phyloP scores from a whole-genome alignment of 208 protist species.

The Leptomonas seymouri region DNA sequence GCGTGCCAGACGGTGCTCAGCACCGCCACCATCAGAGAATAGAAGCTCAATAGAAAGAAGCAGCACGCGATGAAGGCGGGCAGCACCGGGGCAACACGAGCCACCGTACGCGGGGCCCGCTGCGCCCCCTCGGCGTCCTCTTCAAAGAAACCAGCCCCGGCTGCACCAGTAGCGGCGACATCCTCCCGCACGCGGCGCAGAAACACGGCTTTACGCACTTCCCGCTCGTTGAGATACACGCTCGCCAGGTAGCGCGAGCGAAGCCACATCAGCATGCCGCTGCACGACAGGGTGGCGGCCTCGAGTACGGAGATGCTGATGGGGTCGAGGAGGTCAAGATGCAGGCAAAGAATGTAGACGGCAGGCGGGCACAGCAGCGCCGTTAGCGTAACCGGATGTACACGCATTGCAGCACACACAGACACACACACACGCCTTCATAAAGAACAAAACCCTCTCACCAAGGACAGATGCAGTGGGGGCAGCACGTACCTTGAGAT shows the following conservation, averaged over 20 bases:
- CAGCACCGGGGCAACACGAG: slow-evolving; percentile 41
- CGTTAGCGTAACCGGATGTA: slow-evolving; percentile 8
- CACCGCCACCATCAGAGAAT: slow-evolving; percentile 24
- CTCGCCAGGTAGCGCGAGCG: slow-evolving; percentile 48
- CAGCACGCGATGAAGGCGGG: slow-evolving; percentile 42
- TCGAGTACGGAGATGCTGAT: slow-evolving; percentile 34
- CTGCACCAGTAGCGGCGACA: background rate
- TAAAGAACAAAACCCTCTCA: too few species aligned
- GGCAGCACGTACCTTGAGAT: too few species aligned
- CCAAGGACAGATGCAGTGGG: too few species aligned
- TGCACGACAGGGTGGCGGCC: slow-evolving; percentile 34
- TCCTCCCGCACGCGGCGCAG: slow-evolving; percentile 4
- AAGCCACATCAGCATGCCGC: slow-evolving; percentile 49
- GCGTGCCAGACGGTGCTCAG: slow-evolving; percentile 32
- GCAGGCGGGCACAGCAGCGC: slow-evolving; percentile 23
- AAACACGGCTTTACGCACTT: slow-evolving; percentile 19
- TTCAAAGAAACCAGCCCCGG: background rate
- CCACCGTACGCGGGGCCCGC: slow-evolving; percentile 32
- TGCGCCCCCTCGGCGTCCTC: background rate
- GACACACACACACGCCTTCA: slow-evolving; percentile 9
- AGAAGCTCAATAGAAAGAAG: slow-evolving; percentile 31
- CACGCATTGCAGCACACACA: background rate
- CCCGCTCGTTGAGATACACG: slow-evolving; percentile 45
- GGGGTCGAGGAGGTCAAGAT: slow-evolving; percentile 7
- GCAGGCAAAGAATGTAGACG: slow-evolving; percentile 8